These are phyloP conservation scores for Aspergillus bridgeri DNA, from an alignment of 495 filamentous ascomycete genomes.

Conservation along the genomic window DNA sequence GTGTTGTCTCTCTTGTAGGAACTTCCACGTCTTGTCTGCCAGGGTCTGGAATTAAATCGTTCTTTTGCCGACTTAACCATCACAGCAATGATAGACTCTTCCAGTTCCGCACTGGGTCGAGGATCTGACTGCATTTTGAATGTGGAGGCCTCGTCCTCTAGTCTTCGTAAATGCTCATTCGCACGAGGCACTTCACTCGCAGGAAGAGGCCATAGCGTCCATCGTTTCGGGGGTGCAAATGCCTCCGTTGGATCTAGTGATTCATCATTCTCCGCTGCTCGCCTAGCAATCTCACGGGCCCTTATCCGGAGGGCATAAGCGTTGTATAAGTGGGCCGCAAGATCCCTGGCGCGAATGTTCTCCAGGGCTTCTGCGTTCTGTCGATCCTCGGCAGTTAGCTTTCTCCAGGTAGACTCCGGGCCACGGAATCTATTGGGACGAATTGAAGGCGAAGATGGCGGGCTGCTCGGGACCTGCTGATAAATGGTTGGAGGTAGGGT, in stretches of 20 bases:
- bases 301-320: conserved; percentile 57
- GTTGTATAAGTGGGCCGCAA: conserved; percentile 77
- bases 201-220: conserved; percentile 78
- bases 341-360: conserved; percentile 53
- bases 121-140: conserved; percentile 37
- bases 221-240: conserved; percentile 45
- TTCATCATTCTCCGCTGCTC: conserved; percentile 27
- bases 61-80: conserved; percentile 64
- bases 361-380: conserved; percentile 55
- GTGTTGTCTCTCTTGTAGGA: background rate
- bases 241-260: conserved; percentile 20
- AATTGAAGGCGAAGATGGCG: conserved; percentile 18
- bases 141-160: conserved; percentile 46
- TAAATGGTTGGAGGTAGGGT: background rate
- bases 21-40: conserved; percentile 11
- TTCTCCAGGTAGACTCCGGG: conserved; percentile 54
- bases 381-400: conserved; percentile 56
- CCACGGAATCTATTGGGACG: conserved; percentile 56
- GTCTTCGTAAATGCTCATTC: conserved; percentile 39
- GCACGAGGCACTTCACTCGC: conserved; percentile 56
- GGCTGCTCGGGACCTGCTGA: background rate
- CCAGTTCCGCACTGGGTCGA: conserved; percentile 55
- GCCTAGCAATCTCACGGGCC: conserved; percentile 21
- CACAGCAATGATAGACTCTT: conserved; percentile 62
- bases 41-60: conserved; percentile 45